These are phyloP conservation scores for Hygrocybe coccinea DNA, from an alignment of 768 basidiomycete genomes.

Conservation along the genomic window DNA sequence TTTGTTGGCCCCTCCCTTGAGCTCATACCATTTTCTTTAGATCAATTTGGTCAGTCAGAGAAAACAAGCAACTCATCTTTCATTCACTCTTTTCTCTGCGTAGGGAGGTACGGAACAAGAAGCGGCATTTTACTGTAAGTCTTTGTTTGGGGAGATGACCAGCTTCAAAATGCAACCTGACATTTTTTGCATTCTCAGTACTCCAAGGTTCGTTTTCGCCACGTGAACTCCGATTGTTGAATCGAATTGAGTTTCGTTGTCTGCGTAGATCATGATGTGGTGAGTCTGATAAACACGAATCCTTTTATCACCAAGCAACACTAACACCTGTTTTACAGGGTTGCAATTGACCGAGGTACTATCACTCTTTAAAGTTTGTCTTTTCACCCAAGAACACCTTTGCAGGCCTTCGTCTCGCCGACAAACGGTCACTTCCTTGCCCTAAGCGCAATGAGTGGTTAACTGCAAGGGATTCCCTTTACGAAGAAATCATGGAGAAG, in stretches of 20 bases:
- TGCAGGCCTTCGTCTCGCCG: slow-evolving; percentile 78
- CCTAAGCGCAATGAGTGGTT: slow-evolving; percentile 70
- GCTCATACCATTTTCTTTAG: slow-evolving; percentile 32
- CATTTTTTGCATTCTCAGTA: slow-evolving; percentile 42
- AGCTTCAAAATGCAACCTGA: neutral
- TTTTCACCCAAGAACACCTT: neutral
- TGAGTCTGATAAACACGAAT: slow-evolving; percentile 24
- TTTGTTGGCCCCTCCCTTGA: neutral
- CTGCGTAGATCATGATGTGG: slow-evolving; percentile 81
- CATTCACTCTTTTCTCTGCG: slow-evolving; percentile 2
- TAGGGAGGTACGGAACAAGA: slow-evolving; percentile 87
- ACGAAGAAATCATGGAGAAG: slow-evolving; percentile 89
- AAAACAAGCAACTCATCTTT: neutral
- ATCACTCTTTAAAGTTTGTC: neutral
- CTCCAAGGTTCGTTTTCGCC: slow-evolving; percentile 73
- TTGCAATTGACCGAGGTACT: slow-evolving; percentile 85
- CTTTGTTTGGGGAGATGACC: too few relatives aligned
- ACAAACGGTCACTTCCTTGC: slow-evolving; percentile 90
- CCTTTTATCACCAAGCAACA: neutral
- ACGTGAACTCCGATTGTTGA: neutral
- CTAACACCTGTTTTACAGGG: slow-evolving; percentile 46
- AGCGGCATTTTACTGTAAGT: slow-evolving; percentile 79
- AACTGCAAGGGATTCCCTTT: slow-evolving; percentile 70
- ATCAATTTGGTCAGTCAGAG: slow-evolving; percentile 70
- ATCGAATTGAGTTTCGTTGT: slow-evolving; percentile 3